Evolutionary conservation across 1,284 basidiomycete species (phyloP).

Genomic region (Leccinum cinnamomeum): DNA sequence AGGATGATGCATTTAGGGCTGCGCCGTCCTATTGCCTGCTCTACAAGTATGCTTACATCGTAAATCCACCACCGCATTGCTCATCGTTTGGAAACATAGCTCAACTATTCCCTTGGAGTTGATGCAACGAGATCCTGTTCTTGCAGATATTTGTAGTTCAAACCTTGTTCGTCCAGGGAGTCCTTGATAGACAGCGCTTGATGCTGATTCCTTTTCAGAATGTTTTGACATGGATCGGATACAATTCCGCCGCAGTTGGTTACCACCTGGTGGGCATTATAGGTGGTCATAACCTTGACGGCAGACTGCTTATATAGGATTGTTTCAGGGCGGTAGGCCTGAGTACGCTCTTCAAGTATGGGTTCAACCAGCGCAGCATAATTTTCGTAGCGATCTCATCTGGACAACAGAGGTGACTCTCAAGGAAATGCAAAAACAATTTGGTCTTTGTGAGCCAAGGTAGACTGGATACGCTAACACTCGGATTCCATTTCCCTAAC

Average conservation of each 20-base stretch:
- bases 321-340: slow-evolving; percentile 23
- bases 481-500: background rate
- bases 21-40: slow-evolving; percentile 32
- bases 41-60: slow-evolving; percentile 44
- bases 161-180: slow-evolving; percentile 32
- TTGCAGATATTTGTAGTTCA: slow-evolving; percentile 34
- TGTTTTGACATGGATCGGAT: slow-evolving; percentile 44
- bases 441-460: slow-evolving; percentile 42
- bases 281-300: background rate
- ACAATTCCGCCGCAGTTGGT: slow-evolving; percentile 35
- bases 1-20: slow-evolving; percentile 14
- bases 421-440: slow-evolving; percentile 20
- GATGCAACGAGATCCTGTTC: slow-evolving; percentile 40
- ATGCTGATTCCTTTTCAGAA: slow-evolving; percentile 28
- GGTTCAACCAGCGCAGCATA: slow-evolving; percentile 13
- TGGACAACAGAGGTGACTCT: slow-evolving; percentile 11
- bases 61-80: background rate
- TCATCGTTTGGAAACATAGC: slow-evolving; percentile 31
- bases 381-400: slow-evolving; percentile 1
- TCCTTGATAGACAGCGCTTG: background rate
- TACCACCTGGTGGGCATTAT: slow-evolving; percentile 39
- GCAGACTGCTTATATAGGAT: slow-evolving; percentile 3
- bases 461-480: slow-evolving; percentile 19
- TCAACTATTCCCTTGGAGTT: slow-evolving; percentile 43
- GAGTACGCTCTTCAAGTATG: slow-evolving; percentile 32